A percentile compares a stretch with the other conserved stretches of the same genome.
Conservation (phyloP, 2,329 filamentous ascomycete genomes). For the Aspergillus fumigatus region DNA sequence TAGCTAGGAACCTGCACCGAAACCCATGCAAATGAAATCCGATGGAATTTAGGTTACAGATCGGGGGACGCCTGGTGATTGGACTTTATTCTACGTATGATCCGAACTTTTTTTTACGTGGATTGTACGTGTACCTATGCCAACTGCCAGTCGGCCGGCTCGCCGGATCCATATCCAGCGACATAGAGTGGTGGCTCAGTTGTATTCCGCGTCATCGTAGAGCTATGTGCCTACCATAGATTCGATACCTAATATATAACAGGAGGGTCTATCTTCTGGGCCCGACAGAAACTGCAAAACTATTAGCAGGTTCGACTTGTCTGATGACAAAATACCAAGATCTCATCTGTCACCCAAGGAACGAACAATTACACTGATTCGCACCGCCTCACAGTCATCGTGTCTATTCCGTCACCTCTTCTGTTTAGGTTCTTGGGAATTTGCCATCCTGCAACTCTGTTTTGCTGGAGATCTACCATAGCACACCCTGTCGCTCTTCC, state of each 20-base stretch:
- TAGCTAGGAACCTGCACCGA: neutral
- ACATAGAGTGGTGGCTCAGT: neutral
- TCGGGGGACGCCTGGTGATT: neutral
- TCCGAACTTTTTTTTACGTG: neutral
- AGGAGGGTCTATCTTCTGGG: neutral
- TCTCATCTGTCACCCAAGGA: slow-evolving; percentile 4
- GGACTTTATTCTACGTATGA: neutral
- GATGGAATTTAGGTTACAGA: neutral
- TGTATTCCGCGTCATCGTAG: neutral
- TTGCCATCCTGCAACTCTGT: neutral
- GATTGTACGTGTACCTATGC: neutral
- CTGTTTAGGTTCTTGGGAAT: neutral
- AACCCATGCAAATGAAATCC: neutral
- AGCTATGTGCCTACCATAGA: neutral
- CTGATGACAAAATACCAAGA: neutral
- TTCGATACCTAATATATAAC: neutral
- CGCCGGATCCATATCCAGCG: neutral
- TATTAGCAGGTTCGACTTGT: neutral
- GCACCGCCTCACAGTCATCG: slow-evolving; percentile 16
- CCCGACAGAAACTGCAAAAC: neutral
- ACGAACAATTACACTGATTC: slow-evolving; percentile 3
- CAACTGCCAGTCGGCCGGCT: neutral
- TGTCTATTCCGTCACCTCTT: slow-evolving; percentile 8
- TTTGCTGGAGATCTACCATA: neutral
- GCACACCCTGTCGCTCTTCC: neutral